Base-by-base conservation (phyloP, 164 flowering plant genomes). In the Vitis rupestris region DNA sequence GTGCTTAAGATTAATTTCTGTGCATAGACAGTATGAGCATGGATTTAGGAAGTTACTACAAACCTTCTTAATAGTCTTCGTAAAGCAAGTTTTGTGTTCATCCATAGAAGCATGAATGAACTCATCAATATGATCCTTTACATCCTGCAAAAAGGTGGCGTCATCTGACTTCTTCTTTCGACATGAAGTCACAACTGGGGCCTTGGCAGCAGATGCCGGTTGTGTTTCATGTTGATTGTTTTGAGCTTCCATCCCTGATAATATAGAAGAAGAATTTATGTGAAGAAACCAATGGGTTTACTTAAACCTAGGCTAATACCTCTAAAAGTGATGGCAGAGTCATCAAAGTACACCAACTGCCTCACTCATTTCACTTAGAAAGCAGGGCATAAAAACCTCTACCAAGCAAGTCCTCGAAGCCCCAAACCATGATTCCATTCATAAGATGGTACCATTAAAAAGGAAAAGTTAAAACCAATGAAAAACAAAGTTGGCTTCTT, bases 111-210 rank as follows among this genome's bases (percentile, higher is more conserved):
- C 97, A 77, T 87, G 72, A 61, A 95, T 68, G 70, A 93, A 95
- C 78, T 95, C 99, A 73, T 93, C 98, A 65, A 93, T 83, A 77
- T 93, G 98, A 73, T 91, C 98, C 81, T 69, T 93, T 12, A 91
- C 48, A 78, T 95, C 97, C 67, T 78, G 82, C 65, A 91, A 47
- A 75, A 91, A 95, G 62, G 83, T 82, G 57, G 91, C 91, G n/a
- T 83, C 84, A 2, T 93, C 96, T 4, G 75, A 85, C 72, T 88
- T 91, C 87, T 92, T 92, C 88, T 85, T 92, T 50, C 97, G 80
- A 59, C 97, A 92, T 29, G 97, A 92, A 66, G 88, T 60, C 17
- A 65, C 31, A 3, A 75, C 72, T 31, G 86, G 79, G 8, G 56
- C 72, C 9, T 70, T 64, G 5, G 72, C 72, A 74, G 69, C 70